phyloP scores from a whole-genome alignment of 2,329 filamentous ascomycete species.

The Neospermospora avenae region DNA sequence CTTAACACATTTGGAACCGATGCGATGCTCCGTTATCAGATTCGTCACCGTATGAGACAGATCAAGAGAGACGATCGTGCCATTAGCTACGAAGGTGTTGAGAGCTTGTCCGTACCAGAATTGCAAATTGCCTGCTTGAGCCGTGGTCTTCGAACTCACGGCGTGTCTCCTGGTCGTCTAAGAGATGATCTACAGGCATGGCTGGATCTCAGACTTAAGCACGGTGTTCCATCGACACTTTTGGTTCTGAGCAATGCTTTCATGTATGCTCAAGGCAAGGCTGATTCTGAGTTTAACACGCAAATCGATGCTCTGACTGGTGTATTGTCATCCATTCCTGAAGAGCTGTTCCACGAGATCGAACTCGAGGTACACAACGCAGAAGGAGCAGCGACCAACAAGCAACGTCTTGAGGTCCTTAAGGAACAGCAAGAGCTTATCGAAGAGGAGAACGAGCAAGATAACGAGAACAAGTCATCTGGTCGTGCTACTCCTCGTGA shows the following conservation, averaged over 20 bases:
- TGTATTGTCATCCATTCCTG: slow-evolving; percentile 90
- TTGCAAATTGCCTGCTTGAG: slow-evolving; percentile 89
- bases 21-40: slow-evolving; percentile 94
- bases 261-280: slow-evolving; percentile 83
- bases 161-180: slow-evolving; percentile 82
- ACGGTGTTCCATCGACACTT: slow-evolving; percentile 93
- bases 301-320: slow-evolving; percentile 93
- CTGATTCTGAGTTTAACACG: slow-evolving; percentile 72
- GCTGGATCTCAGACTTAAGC: slow-evolving; percentile 88
- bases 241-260: slow-evolving; percentile 96
- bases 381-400: slow-evolving; percentile 96
- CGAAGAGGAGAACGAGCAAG: slow-evolving; percentile 93
- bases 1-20: slow-evolving; percentile 96
- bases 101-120: slow-evolving; percentile 88
- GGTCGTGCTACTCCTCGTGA: slow-evolving; percentile 78
- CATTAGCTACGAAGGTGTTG: slow-evolving; percentile 90
- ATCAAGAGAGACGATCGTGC: slow-evolving; percentile 97
- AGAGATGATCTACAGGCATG: slow-evolving; percentile 89
- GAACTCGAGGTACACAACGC: slow-evolving; percentile 97
- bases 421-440: slow-evolving; percentile 99
- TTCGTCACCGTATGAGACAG: slow-evolving; percentile 96
- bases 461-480: slow-evolving; percentile 72
- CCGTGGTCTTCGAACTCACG: slow-evolving; percentile 88
- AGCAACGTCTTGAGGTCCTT: slow-evolving; percentile 95
- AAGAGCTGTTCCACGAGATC: slow-evolving; percentile 99